These are phyloP conservation scores for Cutaneotrichosporon mucoides DNA, from an alignment of 1,284 basidiomycete species.

Conservation along the genomic window DNA sequence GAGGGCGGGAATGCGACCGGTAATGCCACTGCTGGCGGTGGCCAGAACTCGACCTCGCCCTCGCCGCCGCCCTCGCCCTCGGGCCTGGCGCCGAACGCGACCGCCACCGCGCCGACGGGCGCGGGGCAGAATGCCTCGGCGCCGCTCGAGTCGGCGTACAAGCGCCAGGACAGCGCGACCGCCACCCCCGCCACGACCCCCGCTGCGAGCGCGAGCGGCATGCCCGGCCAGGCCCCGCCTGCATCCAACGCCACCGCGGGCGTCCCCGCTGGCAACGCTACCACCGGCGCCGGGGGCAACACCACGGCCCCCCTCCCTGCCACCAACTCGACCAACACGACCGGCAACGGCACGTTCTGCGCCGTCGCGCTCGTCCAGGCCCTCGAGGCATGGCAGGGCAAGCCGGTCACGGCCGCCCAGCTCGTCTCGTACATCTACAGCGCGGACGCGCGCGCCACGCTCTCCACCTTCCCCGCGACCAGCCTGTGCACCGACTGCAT, in stretches of 20 bases:
- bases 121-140: too few relatives aligned
- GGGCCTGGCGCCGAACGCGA: too few relatives aligned
- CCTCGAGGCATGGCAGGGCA: slow-evolving; percentile 29
- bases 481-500: slow-evolving; percentile 46
- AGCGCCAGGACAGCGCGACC: too few relatives aligned
- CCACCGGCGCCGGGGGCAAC: neutral
- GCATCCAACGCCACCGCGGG: neutral
- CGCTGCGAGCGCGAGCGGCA: too few relatives aligned
- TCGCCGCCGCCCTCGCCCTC: too few relatives aligned
- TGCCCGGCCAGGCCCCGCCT: too few relatives aligned
- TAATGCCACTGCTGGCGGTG: neutral
- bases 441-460: slow-evolving; percentile 23
- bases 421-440: slow-evolving; percentile 5
- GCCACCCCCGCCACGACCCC: too few relatives aligned
- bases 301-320: neutral
- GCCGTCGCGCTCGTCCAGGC: slow-evolving; percentile 35
- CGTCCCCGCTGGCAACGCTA: slow-evolving; percentile 1
- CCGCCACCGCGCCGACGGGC: too few relatives aligned
- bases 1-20: neutral
- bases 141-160: too few relatives aligned
- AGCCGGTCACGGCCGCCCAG: slow-evolving; percentile 27
- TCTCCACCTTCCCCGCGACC: slow-evolving; percentile 25
- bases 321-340: neutral
- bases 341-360: slow-evolving; percentile 34
- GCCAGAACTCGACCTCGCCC: too few relatives aligned